These are phyloP conservation scores for Aspergillus persii DNA, from an alignment of 2,329 filamentous ascomycete species.

Conservation along the genomic window DNA sequence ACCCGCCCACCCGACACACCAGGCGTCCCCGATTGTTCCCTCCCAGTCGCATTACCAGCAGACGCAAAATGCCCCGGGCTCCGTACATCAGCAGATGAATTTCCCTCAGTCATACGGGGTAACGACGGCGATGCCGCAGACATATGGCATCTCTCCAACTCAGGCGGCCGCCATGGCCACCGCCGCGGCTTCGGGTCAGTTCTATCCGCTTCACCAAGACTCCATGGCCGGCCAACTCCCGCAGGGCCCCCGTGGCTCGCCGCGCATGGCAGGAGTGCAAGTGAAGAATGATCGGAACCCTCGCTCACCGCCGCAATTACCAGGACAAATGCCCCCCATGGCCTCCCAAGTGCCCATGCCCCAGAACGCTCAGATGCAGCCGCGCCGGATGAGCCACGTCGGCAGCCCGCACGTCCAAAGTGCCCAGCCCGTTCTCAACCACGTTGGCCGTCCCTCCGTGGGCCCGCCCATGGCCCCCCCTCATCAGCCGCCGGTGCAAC, in stretches of 20 bases:
- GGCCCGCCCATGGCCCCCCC: slow-evolving; percentile 51
- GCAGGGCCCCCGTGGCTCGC: slow-evolving; percentile 63
- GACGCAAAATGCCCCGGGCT: slow-evolving; percentile 59
- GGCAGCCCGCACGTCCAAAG: slow-evolving; percentile 72
- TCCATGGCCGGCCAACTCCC: slow-evolving; percentile 61
- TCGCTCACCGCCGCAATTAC: slow-evolving; percentile 73
- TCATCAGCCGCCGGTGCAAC: slow-evolving; percentile 60
- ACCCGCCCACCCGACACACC: slow-evolving; percentile 56
- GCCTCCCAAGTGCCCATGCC: slow-evolving; percentile 49
- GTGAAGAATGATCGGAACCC: slow-evolving; percentile 74
- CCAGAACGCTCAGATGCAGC: slow-evolving; percentile 58
- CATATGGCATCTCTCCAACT: slow-evolving; percentile 75
- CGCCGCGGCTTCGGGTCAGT: slow-evolving; percentile 83
- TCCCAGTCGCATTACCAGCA: slow-evolving; percentile 70
- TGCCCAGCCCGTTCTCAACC: slow-evolving; percentile 73
- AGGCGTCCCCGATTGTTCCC: slow-evolving; percentile 77
- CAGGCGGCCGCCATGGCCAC: slow-evolving; percentile 94
- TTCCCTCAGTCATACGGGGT: slow-evolving; percentile 79
- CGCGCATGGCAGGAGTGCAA: slow-evolving; percentile 66
- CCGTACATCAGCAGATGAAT: slow-evolving; percentile 68
- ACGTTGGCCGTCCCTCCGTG: slow-evolving; percentile 55
- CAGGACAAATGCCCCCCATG: slow-evolving; percentile 53
- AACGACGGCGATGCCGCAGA: slow-evolving; percentile 67
- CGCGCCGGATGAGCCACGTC: slow-evolving; percentile 71
- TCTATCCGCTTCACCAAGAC: slow-evolving; percentile 71